A percentile compares a stretch with the other conserved stretches of the same genome.
Conservation (phyloP, 176 grass and related monocot genomes). For the Echinochloa phyllopogon region DNA sequence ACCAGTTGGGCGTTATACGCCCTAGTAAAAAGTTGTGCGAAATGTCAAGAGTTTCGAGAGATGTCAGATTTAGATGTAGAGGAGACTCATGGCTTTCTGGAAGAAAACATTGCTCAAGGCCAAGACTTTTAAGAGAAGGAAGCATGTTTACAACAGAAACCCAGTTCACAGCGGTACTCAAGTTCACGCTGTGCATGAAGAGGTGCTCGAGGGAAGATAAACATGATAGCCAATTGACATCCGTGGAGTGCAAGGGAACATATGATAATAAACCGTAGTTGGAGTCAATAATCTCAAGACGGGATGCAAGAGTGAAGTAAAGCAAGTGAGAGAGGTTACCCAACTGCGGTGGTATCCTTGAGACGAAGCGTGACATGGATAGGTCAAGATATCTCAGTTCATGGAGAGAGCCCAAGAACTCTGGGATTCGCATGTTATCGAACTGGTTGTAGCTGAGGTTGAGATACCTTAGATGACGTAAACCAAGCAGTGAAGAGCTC, state of each 20-base stretch:
- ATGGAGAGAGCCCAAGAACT: conserved; percentile 35
- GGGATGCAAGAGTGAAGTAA: too few species aligned
- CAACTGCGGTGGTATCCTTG: conserved; percentile 41
- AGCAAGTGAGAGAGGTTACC: conserved; percentile 53
- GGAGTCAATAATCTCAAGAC: too few species aligned
- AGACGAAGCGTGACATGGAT: conserved; percentile 1
- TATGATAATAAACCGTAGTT: too few species aligned
- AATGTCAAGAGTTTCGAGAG: background rate
- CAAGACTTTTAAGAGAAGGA: background rate
- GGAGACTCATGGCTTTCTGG: background rate
- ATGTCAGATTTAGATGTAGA: conserved; percentile 3
- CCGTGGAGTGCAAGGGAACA: background rate
- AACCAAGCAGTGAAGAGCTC: conserved; percentile 29
- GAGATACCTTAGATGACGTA: conserved; percentile 29
- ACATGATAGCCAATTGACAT: conserved; percentile 23
- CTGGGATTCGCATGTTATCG: background rate
- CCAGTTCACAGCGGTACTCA: background rate
- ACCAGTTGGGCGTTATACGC: conserved; percentile 13
- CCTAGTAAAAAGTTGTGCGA: accelerated
- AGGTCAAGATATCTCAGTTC: conserved; percentile 46
- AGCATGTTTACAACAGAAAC: conserved; percentile 23
- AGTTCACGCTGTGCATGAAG: background rate
- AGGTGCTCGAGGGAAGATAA: conserved; percentile 29
- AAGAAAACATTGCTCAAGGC: accelerated
- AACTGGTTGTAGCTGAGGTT: conserved; percentile 52